Percentiles rank a stretch among this genome's conserved stretches.
These are phyloP conservation scores for Nymphaea thermarum DNA, from an alignment of 164 flowering plant species.

Conservation along the genomic window DNA sequence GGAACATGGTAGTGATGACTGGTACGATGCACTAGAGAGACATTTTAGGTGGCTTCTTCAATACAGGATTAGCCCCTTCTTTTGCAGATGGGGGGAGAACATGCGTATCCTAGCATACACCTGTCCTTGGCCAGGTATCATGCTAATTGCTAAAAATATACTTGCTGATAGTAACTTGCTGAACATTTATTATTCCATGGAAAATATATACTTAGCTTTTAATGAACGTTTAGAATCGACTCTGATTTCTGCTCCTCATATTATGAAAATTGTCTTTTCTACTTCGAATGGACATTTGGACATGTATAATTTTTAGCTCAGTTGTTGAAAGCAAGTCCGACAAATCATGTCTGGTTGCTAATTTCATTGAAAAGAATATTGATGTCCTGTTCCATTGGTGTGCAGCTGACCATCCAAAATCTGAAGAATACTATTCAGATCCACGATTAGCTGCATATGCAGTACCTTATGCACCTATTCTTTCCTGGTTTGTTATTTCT, in stretches of 20 bases:
- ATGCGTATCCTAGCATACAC: conserved; percentile 96
- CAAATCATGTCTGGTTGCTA: background rate
- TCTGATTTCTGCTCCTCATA: background rate
- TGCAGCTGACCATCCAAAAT: conserved; percentile 83
- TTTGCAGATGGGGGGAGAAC: conserved; percentile 89
- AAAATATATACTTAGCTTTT: background rate
- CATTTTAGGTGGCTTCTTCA: conserved; percentile 98
- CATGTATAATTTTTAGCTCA: background rate
- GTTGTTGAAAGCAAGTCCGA: background rate
- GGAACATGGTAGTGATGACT: conserved; percentile 72
- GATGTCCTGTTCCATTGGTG: background rate
- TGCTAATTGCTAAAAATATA: background rate
- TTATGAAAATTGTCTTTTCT: background rate
- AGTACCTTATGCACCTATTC: conserved; percentile 59
- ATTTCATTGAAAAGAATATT: too few relatives aligned
- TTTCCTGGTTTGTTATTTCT: conserved; percentile 41
- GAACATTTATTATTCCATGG: background rate
- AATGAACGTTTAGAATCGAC: too few relatives aligned
- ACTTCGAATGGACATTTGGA: background rate
- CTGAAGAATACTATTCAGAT: conserved; percentile 86
- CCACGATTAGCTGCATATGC: conserved; percentile 94
- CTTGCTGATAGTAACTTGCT: background rate
- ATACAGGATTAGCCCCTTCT: conserved; percentile 83
- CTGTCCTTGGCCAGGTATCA: conserved; percentile 90
- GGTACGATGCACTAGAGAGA: conserved; percentile 73